Conservation (phyloP, 2,329 filamentous ascomycete species). For the Fusarium palustre region DNA sequence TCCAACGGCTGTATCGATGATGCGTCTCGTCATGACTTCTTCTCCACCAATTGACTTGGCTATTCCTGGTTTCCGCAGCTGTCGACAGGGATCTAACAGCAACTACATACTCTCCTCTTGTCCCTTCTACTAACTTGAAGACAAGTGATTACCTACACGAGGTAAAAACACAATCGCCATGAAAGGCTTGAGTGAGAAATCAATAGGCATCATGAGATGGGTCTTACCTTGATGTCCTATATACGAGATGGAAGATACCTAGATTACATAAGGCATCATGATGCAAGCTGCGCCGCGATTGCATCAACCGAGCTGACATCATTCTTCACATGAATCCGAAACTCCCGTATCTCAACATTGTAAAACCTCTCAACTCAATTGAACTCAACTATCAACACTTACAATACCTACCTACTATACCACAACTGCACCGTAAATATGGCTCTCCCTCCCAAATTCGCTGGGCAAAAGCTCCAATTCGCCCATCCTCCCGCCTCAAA, state of each 20-base stretch:
- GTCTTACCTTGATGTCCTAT: neutral
- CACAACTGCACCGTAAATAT: slow-evolving; percentile 56
- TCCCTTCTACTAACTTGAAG: neutral
- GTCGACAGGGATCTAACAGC: slow-evolving; percentile 11
- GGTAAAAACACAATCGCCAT: neutral
- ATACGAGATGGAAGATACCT: neutral
- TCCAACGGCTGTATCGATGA: slow-evolving; percentile 9
- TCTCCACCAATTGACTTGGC: neutral
- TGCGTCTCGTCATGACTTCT: slow-evolving; percentile 5
- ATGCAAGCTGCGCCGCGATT: slow-evolving; percentile 17
- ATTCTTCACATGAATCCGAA: slow-evolving; percentile 18
- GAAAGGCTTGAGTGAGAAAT: neutral
- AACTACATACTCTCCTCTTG: neutral
- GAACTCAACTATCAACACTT: neutral
- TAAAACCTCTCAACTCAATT: neutral
- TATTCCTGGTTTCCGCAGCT: neutral
- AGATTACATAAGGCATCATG: slow-evolving; percentile 36
- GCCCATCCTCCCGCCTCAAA: slow-evolving; percentile 51
- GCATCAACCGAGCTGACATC: slow-evolving; percentile 31
- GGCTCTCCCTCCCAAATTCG: slow-evolving; percentile 83
- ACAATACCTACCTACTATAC: neutral
- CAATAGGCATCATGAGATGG: neutral
- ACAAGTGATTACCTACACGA: neutral
- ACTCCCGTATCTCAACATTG: neutral
- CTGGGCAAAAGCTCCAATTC: slow-evolving; percentile 74